Conservation (phyloP, 2,329 filamentous ascomycete genomes). For the Xylaria sp. region DNA sequence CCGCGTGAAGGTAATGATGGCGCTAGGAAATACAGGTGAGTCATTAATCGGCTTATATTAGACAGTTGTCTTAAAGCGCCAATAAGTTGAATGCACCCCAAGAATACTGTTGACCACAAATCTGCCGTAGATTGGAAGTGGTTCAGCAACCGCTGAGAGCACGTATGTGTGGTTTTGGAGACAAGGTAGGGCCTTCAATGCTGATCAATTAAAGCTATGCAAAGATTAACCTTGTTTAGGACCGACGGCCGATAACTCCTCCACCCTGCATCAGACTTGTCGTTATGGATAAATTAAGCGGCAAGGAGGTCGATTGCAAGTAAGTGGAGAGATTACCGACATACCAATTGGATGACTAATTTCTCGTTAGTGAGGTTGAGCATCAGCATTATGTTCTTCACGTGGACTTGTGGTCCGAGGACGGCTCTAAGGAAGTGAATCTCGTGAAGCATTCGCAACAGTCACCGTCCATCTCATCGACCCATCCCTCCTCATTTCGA, state of each 20-base stretch:
- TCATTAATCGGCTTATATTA: conserved; percentile 1
- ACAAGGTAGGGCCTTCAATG: conserved; percentile 73
- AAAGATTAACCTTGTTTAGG: conserved; percentile 61
- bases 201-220: conserved; percentile 21
- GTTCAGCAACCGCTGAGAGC: conserved; percentile 92
- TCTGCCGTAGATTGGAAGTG: conserved; percentile 70
- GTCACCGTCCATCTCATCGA: conserved; percentile 81
- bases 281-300: conserved; percentile 77
- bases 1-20: conserved; percentile 45
- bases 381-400: conserved; percentile 55
- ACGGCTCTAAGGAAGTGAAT: conserved; percentile 72
- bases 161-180: conserved; percentile 98
- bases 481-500: conserved; percentile 78
- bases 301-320: conserved; percentile 86
- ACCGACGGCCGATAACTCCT: conserved; percentile 93
- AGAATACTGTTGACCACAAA: conserved; percentile 36
- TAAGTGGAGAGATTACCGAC: conserved; percentile 56
- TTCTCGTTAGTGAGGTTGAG: conserved; percentile 42
- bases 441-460: conserved; percentile 71
- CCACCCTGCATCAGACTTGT: conserved; percentile 90
- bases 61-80: background rate
- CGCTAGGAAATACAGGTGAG: conserved; percentile 46
- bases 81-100: conserved; percentile 17
- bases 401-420: conserved; percentile 74
- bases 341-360: conserved; percentile 27